Base-by-base conservation (phyloP, 768 basidiomycete genomes). In the Lentinus brumalis region DNA sequence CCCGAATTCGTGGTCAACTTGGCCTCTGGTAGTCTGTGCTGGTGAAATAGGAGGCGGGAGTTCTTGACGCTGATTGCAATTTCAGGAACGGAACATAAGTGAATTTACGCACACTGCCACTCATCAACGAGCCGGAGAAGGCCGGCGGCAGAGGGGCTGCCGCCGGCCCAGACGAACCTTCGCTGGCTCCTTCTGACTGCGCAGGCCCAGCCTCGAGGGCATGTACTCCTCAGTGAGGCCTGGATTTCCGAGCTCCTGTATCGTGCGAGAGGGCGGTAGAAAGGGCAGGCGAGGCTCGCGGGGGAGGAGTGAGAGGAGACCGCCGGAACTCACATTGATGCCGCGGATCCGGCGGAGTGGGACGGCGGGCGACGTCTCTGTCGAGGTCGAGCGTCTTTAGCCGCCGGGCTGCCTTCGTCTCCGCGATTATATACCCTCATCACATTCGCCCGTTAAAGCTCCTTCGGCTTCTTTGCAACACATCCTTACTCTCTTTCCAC, bases 341-440 rank as follows among this genome's bases (percentile, higher is more conserved):
- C 44, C 44, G 44, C 44, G 31, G 50, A 21, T 12, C 50, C 50
- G 50, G 31, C 9, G 15, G n/a, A 32, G 30, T 38, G 50, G 50
- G 50, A 52, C 31, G n/a, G 50, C 12, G 2, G 9, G 18, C n/a
- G 6, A 47, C 9, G 29, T 18, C 21, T n/a, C 31, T 7, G 41
- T 44, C 42, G 53, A 26, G 21, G 21, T 26, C 21, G 21, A 26
- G 21, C 21, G 42, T 16, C 10, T 26, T 14, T 18, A 53, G 52
- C 52, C 52, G 52, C 52, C 52, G 35, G 39, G 14, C 4, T 16
- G 16, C 18, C 7, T 41, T 41, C 18, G 18, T 26, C n/a, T 53
- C 52, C 52, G 52, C 52, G 39, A 53, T 53, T 53, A 41, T 53
- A 53, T 53, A 53, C 38, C 35, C 50, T 14, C 52, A 53, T 53